These are phyloP conservation scores for Astrothelium subdiscretum DNA, from an alignment of 495 filamentous ascomycete species.

Conservation along the genomic window DNA sequence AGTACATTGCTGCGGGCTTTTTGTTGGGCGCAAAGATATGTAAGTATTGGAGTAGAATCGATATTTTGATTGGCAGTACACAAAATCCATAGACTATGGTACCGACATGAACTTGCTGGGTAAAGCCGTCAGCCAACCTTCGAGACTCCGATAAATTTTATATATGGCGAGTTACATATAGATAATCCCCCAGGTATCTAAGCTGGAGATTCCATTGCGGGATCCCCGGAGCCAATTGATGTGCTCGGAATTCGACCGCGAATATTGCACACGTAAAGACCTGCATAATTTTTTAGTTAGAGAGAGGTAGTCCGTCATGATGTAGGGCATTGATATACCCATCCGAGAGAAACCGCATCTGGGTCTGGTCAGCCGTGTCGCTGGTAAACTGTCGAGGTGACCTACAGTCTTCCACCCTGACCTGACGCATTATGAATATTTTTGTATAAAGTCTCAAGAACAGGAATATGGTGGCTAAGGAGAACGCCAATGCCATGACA, in stretches of 20 bases:
- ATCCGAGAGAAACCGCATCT: not conserved
- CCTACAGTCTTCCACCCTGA: not conserved
- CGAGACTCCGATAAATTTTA: not conserved
- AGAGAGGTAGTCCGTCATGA: not conserved
- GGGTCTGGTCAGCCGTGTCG: not conserved
- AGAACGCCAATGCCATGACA: not conserved
- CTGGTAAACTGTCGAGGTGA: not conserved
- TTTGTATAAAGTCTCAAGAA: not conserved
- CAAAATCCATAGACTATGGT: not conserved
- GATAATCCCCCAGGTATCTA: not conserved
- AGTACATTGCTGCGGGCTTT: not conserved
- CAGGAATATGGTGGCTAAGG: not conserved
- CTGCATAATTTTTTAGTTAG: not conserved
- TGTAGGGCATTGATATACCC: not conserved
- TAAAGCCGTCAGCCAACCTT: not conserved
- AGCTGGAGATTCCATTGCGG: not conserved
- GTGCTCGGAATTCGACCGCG: not conserved
- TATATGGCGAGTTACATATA: not conserved
- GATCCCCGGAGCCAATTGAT: not conserved
- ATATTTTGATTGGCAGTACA: not conserved
- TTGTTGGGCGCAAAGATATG: not conserved
- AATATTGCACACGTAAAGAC: not conserved
- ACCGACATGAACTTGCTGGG: not conserved
- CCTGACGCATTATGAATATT: not conserved
- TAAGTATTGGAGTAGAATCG: not conserved